Evolutionary conservation across 352 stramenopile genomes (phyloP), one percentile per base, ranked within the genome.

Genomic region (Phytophthora pistaciae): DNA sequence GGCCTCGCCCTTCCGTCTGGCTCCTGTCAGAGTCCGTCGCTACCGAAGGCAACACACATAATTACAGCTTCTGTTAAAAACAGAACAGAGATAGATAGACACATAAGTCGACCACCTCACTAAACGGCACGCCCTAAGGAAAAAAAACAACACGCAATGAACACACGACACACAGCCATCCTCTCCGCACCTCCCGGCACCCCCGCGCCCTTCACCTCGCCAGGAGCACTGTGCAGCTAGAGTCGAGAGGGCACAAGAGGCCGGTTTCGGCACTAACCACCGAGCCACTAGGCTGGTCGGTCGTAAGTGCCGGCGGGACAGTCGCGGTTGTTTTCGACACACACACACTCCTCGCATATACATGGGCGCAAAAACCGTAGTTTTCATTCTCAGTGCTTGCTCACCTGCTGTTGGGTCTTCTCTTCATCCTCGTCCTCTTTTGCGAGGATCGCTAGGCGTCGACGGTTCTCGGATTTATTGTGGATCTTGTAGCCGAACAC

Each of bases 401-500:
- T 87, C 74, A 92, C 84, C 85, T 93, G 85, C 67, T 82, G 75
- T 74, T 87, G 80, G 33, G 72, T 70, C 61, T 88, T 88, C 49
- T 90, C 78, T 82, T 91, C 84, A 49, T 95, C 88, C 55, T 93
- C 88, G 64, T 93, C 84, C 68, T 95, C 87, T 67, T 87, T 88
- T 64, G 90, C 88, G 20, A 91, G 90, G 68, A 93, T 86, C 56
- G 87, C 83, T 52, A 96, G 80, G 53, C 90, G 90, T 69, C 87
- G 82, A 36, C 90, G 88, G 73, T 96, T 95, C 65, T 91, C 84
- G 16, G 81, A 84, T 68, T 93, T 93, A 72, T 93, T 95, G 80
- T 96, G 87, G 65, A 98, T 97, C 74, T 96, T 96, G 83, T 97
- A 98, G 60, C 93, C 93, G 74, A 98, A 98, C 52, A 98, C 87